These are phyloP conservation scores for Aspergillus ustus DNA, from an alignment of 2,329 filamentous ascomycete genomes.

Conservation along the genomic window DNA sequence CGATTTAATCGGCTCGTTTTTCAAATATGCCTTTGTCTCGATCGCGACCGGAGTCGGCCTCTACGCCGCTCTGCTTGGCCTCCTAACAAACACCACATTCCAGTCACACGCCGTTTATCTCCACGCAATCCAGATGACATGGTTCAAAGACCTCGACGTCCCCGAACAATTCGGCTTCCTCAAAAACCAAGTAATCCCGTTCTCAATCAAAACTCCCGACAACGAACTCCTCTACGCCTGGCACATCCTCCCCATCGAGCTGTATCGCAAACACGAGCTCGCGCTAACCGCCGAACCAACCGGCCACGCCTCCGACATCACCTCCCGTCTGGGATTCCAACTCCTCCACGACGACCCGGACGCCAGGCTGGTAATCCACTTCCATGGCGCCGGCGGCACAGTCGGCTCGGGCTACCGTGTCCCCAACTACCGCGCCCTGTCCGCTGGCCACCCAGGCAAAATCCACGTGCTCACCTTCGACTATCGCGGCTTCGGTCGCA, in stretches of 20 bases:
- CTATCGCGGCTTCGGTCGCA: slow-evolving; percentile 55
- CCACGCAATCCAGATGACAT: slow-evolving; percentile 58
- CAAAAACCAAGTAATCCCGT: slow-evolving; percentile 55
- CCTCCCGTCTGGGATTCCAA: slow-evolving; percentile 44
- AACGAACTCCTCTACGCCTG: slow-evolving; percentile 53
- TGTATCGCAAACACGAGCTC: slow-evolving; percentile 50
- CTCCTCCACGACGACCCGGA: slow-evolving; percentile 53
- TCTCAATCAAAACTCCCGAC: slow-evolving; percentile 49
- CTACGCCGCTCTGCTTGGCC: slow-evolving; percentile 52
- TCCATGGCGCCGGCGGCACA: slow-evolving; percentile 62
- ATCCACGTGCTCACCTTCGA: slow-evolving; percentile 65
- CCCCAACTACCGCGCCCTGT: slow-evolving; percentile 57
- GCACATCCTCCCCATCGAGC: slow-evolving; percentile 55
- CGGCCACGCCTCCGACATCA: slow-evolving; percentile 42
- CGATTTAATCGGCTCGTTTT: not conserved
- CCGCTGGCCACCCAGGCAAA: slow-evolving; percentile 49
- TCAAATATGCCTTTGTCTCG: slow-evolving; percentile 12
- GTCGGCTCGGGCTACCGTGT: slow-evolving; percentile 61
- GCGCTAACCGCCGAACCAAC: slow-evolving; percentile 46
- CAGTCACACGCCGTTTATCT: slow-evolving; percentile 64
- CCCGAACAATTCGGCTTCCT: slow-evolving; percentile 56
- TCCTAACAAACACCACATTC: slow-evolving; percentile 51
- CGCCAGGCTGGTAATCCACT: slow-evolving; percentile 52
- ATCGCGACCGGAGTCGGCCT: slow-evolving; percentile 31
- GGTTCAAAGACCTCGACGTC: slow-evolving; percentile 56